A percentile compares a stretch with the other conserved stretches of the same genome.
Evolutionary conservation across 805 yeast species (phyloP).

Genomic region (Yarrowia phangngaensis): DNA sequence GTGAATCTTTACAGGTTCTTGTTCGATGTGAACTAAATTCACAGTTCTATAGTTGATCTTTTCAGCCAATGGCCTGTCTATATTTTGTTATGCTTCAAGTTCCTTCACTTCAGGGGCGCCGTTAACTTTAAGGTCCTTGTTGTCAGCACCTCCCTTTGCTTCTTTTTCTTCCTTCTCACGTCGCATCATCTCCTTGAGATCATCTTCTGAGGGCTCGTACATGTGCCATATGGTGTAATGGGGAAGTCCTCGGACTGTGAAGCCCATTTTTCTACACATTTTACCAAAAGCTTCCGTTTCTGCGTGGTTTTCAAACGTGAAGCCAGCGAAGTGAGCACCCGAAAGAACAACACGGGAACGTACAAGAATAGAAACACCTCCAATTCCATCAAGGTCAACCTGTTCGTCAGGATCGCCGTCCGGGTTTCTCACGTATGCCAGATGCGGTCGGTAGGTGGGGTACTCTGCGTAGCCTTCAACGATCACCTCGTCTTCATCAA

Average conservation of each 20-base stretch:
- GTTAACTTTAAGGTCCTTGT: slow-evolving; percentile 27
- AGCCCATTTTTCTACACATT: slow-evolving; percentile 82
- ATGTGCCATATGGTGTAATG: slow-evolving; percentile 97
- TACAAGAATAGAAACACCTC: slow-evolving; percentile 90
- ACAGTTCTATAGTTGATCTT: no score
- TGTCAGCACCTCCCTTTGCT: slow-evolving; percentile 29
- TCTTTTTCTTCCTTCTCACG: slow-evolving; percentile 39
- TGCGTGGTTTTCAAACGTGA: slow-evolving; percentile 92
- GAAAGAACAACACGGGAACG: slow-evolving; percentile 80
- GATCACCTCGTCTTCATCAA: slow-evolving; percentile 91
- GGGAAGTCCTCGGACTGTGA: slow-evolving; percentile 83
- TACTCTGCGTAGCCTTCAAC: slow-evolving; percentile 97
- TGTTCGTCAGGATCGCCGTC: slow-evolving; percentile 85
- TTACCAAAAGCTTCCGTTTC: slow-evolving; percentile 98
- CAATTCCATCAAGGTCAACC: slow-evolving; percentile 92
- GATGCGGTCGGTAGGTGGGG: slow-evolving; percentile 96
- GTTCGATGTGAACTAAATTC: no score
- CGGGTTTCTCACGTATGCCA: slow-evolving; percentile 91
- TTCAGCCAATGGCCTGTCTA: no score
- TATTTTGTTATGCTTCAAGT: no score
- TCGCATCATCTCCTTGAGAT: slow-evolving; percentile 61
- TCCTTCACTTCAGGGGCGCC: slow-evolving; percentile 19
- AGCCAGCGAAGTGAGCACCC: slow-evolving; percentile 95
- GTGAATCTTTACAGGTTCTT: no score
- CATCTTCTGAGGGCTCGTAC: slow-evolving; percentile 95